These are phyloP conservation scores for Beauveria bassiana DNA, from an alignment of 2,329 filamentous ascomycete species.

Conservation along the genomic window DNA sequence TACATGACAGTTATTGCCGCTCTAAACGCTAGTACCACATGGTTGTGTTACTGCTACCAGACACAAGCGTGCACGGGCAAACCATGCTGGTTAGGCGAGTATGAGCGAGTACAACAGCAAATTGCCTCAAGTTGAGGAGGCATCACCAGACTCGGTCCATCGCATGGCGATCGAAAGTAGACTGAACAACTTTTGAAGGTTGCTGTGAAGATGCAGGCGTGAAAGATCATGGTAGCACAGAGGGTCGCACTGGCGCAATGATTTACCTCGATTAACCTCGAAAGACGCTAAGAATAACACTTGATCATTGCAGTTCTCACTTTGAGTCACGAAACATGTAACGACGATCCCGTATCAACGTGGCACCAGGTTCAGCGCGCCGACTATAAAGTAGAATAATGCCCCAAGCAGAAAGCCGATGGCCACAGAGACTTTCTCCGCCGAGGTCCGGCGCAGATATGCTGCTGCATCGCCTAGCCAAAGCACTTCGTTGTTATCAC, in stretches of 20 bases:
- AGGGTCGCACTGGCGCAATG: not conserved
- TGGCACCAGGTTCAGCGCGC: not conserved
- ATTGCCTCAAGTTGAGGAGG: not conserved
- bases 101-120: not conserved
- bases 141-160: not conserved
- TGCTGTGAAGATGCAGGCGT: not conserved
- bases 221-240: not conserved
- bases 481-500: slow-evolving; percentile 39
- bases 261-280: too few relatives aligned
- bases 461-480: slow-evolving; percentile 32
- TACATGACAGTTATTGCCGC: not conserved
- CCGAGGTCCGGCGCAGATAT: slow-evolving; percentile 18
- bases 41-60: not conserved
- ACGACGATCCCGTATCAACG: not conserved
- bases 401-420: slow-evolving; percentile 23
- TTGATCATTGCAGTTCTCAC: not conserved
- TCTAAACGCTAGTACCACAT: not conserved
- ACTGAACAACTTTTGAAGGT: not conserved
- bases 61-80: not conserved
- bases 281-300: not conserved
- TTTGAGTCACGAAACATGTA: not conserved
- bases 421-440: slow-evolving; percentile 25
- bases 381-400: slow-evolving; percentile 11
- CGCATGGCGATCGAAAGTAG: not conserved
- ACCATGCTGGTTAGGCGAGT: not conserved